phyloP scores from a whole-genome alignment of 129 eudicot genomes.

The Ambrosia artemisiifolia region DNA sequence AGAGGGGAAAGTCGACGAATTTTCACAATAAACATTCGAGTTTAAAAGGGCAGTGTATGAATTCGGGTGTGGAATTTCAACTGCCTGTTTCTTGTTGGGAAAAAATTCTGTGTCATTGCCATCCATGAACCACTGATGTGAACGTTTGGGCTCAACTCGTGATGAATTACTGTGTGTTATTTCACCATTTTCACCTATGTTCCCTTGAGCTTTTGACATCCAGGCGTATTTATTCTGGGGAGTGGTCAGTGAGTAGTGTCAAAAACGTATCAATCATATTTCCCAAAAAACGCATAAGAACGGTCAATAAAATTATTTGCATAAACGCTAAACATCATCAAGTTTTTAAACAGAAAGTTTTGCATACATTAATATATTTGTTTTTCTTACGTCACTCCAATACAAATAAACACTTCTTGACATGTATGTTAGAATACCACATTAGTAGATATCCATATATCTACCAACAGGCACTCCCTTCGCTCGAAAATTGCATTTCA shows the following conservation, averaged over 20 bases:
- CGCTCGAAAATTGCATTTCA: not conserved
- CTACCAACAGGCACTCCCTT: not conserved
- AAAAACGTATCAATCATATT: conserved; percentile 5
- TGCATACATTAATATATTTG: not conserved
- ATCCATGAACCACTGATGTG: conserved; percentile 63
- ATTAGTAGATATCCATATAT: not conserved
- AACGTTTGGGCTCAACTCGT: conserved; percentile 44
- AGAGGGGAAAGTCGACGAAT: conserved; percentile 40
- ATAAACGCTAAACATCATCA: not conserved
- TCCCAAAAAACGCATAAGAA: conserved; percentile 12
- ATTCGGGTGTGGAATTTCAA: conserved; percentile 41
- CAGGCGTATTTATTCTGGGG: conserved; percentile 50
- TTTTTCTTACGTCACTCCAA: not conserved
- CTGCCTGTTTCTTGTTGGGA: conserved; percentile 53
- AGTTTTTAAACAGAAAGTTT: not conserved
- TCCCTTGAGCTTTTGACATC: conserved; percentile 44
- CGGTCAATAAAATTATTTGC: not conserved
- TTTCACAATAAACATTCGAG: conserved; percentile 44
- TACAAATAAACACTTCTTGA: not conserved
- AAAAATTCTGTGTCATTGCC: conserved; percentile 40
- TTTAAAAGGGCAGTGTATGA: conserved; percentile 48
- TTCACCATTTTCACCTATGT: conserved; percentile 32
- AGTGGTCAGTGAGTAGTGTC: conserved; percentile 13
- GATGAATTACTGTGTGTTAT: conserved; percentile 32
- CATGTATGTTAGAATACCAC: not conserved